Conservation (phyloP, 192 early-diverging fungal species). For the Radiomyces spectabilis region DNA sequence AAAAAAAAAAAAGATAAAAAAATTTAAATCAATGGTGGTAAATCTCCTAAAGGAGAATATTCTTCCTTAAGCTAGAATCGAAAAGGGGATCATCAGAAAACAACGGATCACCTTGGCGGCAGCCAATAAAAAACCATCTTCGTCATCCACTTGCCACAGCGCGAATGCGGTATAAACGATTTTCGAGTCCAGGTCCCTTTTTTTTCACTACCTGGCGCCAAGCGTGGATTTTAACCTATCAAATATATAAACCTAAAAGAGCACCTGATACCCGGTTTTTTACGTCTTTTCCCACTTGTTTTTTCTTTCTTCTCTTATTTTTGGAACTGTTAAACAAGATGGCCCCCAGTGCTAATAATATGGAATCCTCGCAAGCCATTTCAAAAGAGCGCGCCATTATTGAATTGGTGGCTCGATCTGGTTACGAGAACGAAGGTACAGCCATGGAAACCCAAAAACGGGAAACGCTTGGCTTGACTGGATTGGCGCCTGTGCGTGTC, state of each 20-base stretch:
- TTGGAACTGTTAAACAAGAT: neutral
- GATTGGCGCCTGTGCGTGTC: constrained; percentile 19
- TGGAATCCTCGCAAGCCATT: neutral
- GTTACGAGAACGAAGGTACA: neutral
- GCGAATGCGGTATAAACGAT: too few relatives aligned
- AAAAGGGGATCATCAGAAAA: neutral
- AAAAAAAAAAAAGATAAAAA: neutral
- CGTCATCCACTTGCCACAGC: too few relatives aligned
- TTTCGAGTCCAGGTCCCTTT: too few relatives aligned
- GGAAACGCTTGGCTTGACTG: neutral
- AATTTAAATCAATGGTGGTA: too few relatives aligned
- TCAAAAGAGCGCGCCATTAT: neutral
- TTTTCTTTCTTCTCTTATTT: neutral
- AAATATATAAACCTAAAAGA: too few relatives aligned
- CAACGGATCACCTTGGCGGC: too few relatives aligned
- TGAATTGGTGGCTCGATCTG: neutral
- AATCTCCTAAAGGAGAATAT: too few relatives aligned
- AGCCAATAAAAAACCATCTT: too few relatives aligned
- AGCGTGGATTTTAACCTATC: too few relatives aligned
- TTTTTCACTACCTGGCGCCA: too few relatives aligned
- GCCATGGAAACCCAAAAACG: neutral
- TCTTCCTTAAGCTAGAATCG: too few relatives aligned
- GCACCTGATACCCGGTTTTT: too few relatives aligned
- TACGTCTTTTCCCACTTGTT: constrained; percentile 2
- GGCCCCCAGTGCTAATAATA: neutral